Evolutionary conservation across 306 rosid genomes (phyloP).

Genomic region (Sechiopsis laciniata): DNA sequence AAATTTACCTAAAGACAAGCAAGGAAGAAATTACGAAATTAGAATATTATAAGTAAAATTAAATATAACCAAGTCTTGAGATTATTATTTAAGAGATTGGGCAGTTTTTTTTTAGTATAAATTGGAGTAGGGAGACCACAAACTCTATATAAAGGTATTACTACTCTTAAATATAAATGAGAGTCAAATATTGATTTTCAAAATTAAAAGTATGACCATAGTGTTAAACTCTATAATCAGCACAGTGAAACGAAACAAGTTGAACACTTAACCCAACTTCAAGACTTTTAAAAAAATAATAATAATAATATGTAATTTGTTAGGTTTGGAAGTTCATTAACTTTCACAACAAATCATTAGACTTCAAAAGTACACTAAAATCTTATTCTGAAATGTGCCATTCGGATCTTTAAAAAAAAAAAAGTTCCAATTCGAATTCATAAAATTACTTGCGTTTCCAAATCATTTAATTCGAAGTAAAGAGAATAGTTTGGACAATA

Average conservation of each 20-base stretch:
- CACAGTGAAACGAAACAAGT: neutral
- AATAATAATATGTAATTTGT: neutral
- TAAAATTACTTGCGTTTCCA: neutral
- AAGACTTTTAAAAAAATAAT: neutral
- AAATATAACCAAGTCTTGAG: neutral
- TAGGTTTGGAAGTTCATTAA: constrained; percentile 10
- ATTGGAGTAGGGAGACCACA: too few relatives aligned
- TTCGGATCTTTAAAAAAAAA: too few relatives aligned
- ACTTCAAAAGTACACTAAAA: constrained; percentile 10
- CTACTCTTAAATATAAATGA: too few relatives aligned
- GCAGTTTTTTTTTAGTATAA: too few relatives aligned
- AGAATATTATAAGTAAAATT: neutral
- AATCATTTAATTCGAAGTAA: constrained; percentile 2
- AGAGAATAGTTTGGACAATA: neutral
- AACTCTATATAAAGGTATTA: too few relatives aligned
- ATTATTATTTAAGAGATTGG: neutral
- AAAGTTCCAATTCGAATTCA: too few relatives aligned
- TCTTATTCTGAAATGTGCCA: neutral
- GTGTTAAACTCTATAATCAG: too few relatives aligned
- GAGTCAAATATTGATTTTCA: too few relatives aligned
- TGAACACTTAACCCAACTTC: constrained; percentile 5
- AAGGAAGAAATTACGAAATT: neutral
- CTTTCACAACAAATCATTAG: constrained; percentile 1
- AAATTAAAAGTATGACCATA: too few relatives aligned
- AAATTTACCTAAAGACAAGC: neutral